A percentile compares a stretch with the other conserved stretches of the same genome.
Conservation (phyloP, 768 basidiomycete genomes). For the Leccinum rimulosum region DNA sequence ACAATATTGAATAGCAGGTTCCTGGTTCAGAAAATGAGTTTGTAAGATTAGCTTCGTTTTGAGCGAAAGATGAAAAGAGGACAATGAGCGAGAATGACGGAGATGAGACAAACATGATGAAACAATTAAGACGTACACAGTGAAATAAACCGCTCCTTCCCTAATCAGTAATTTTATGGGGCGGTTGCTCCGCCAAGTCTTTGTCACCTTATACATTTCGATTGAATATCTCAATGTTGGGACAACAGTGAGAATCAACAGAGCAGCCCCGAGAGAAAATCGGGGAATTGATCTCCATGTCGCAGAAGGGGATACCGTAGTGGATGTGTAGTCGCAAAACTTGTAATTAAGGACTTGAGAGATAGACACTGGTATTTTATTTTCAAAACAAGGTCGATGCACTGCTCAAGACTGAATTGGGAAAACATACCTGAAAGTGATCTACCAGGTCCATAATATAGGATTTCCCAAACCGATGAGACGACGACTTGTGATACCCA, state of each 20-base stretch:
- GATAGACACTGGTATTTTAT: background rate
- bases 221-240: background rate
- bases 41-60: background rate
- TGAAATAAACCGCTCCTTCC: background rate
- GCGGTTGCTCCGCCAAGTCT: background rate
- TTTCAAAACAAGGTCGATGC: background rate
- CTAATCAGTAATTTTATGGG: background rate
- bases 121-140: background rate
- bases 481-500: background rate
- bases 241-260: background rate
- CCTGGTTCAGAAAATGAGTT: background rate
- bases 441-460: background rate
- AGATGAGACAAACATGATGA: background rate
- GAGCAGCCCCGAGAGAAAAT: background rate
- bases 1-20: background rate
- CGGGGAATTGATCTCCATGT: background rate
- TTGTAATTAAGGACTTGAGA: background rate
- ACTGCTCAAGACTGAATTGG: background rate
- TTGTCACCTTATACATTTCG: background rate
- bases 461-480: background rate
- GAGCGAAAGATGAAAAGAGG: background rate
- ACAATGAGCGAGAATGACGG: background rate
- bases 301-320: background rate
- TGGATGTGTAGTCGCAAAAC: background rate
- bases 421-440: background rate